Conservation (phyloP, 257 asterid genomes). For the Solanum medicagineum region DNA sequence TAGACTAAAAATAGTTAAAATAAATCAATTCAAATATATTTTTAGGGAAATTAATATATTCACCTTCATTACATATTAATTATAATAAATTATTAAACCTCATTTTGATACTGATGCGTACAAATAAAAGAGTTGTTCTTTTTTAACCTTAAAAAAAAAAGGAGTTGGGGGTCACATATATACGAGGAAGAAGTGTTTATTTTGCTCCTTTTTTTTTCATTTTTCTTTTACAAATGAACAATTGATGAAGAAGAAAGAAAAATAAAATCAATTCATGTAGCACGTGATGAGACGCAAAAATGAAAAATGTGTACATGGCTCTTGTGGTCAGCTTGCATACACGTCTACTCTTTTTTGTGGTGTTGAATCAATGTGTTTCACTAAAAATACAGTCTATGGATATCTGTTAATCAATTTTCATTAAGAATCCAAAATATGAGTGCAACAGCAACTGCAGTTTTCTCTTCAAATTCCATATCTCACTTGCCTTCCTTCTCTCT, state of each 20-base stretch:
- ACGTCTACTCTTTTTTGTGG: background rate
- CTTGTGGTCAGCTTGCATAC: background rate
- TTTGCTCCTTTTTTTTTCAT: too few relatives aligned
- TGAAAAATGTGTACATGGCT: background rate
- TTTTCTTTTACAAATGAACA: background rate
- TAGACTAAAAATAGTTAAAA: too few relatives aligned
- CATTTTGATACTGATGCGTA: too few relatives aligned
- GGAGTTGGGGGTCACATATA: too few relatives aligned
- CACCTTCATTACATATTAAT: too few relatives aligned
- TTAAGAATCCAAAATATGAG: background rate
- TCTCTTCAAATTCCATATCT: background rate
- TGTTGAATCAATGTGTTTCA: background rate
- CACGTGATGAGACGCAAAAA: background rate
- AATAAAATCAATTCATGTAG: background rate
- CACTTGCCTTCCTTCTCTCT: background rate
- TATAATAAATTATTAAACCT: too few relatives aligned
- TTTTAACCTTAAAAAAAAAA: too few relatives aligned
- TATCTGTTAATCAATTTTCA: background rate
- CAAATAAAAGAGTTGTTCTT: too few relatives aligned
- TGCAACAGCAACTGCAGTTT: background rate
- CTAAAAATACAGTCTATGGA: background rate
- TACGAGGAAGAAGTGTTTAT: too few relatives aligned
- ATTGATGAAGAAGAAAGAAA: background rate
- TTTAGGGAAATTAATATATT: too few relatives aligned
- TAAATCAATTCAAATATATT: too few relatives aligned